Conservation (phyloP, 495 filamentous ascomycete genomes). For the Geoglossum glabrum region DNA sequence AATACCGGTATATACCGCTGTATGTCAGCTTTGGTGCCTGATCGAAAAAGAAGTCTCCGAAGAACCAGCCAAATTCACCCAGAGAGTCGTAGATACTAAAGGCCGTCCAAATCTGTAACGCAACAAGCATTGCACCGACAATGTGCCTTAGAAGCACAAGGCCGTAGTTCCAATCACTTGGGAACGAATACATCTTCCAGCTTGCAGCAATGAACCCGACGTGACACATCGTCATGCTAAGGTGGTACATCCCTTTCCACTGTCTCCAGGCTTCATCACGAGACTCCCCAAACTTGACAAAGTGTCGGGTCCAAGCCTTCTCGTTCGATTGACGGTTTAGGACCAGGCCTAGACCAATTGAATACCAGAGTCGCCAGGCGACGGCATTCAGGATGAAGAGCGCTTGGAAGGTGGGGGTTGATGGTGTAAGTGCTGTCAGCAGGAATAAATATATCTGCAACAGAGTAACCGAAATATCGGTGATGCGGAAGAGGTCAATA, state of each 20-base stretch:
- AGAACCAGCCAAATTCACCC: slow-evolving; percentile 98
- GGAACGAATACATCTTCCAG: slow-evolving; percentile 88
- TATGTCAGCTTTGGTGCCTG: slow-evolving; percentile 74
- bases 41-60: slow-evolving; percentile 94
- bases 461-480: slow-evolving; percentile 60
- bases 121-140: slow-evolving; percentile 56
- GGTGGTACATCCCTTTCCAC: slow-evolving; percentile 91
- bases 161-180: slow-evolving; percentile 67
- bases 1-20: slow-evolving; percentile 88
- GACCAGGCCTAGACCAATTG: slow-evolving; percentile 67
- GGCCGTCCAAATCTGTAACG: slow-evolving; percentile 82
- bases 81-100: slow-evolving; percentile 89
- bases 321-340: slow-evolving; percentile 67
- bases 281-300: slow-evolving; percentile 86
- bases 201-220: slow-evolving; percentile 73
- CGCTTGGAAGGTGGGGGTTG: slow-evolving; percentile 47
- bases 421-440: slow-evolving; percentile 56
- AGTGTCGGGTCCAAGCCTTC: slow-evolving; percentile 90
- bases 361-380: slow-evolving; percentile 80
- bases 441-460: slow-evolving; percentile 51
- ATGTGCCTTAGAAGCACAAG: slow-evolving; percentile 72
- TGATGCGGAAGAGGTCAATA: slow-evolving; percentile 68
- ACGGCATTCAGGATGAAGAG: slow-evolving; percentile 67
- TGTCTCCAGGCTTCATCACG: slow-evolving; percentile 86
- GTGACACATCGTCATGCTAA: slow-evolving; percentile 78